Base-by-base conservation (phyloP, 2,329 filamentous ascomycete genomes). In the Fusarium hainanense region DNA sequence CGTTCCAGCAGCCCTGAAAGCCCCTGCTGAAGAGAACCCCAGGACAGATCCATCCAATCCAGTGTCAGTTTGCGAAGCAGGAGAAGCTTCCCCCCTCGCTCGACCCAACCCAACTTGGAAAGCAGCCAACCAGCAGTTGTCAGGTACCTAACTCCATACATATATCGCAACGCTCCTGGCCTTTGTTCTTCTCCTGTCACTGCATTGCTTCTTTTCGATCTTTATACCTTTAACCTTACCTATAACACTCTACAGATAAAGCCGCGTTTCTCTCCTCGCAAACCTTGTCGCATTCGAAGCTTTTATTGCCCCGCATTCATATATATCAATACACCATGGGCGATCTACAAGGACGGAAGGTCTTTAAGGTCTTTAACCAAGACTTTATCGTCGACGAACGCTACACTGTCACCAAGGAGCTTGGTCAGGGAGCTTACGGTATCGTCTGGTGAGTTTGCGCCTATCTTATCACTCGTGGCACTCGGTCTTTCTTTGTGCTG, bases 291-390 rank as follows among this genome's bases (percentile, higher is more conserved):
- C 63, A 61, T 66, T 30, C 20, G 55, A 52, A 62, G 63, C 55
- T 67, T 67, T 50, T 28, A 49, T 46, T 66, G 62, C 69, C 73
- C 73, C 43, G 61, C 66, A 54, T 37, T 11, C 50, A 58, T 54
- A 55, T 27, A 56, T 37, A 28, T 13, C 44, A 51, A 40, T 27
- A 46, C 68, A 70, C 63, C 74, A 82, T 82, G 81, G 74, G 77
- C 61, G 81, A 83, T 63, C 78, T 83, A 46, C 77, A 83, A 72
- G 80, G 81, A 78, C 91, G 94, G 83, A 98, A 97, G 88, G 89
- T 95, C 82, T 98, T 97, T 88, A 97, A 97, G 90, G 94, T 99
- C 81, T 99, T 99, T 85, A 98, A 98, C 87, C 96, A 99, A 80
- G 96, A 99, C 85, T 99, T 99, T 80, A 90, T 98, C 75, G 96